Evolutionary conservation across 441 rosid species (phyloP), one percentile per base, ranked within the genome.

Genomic region (Omphalea diandra): DNA sequence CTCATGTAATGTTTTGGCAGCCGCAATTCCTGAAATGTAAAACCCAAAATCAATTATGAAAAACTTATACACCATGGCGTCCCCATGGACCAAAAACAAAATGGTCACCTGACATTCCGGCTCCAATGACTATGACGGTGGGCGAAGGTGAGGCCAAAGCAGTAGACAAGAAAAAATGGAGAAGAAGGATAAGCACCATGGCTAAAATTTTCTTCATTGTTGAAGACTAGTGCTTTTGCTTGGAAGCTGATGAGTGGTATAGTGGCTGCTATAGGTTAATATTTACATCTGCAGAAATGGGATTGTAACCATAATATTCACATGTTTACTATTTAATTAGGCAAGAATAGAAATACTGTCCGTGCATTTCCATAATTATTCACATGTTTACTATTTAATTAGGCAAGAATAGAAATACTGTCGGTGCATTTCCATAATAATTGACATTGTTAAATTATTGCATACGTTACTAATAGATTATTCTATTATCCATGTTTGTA

Each of bases 1-100:
- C 12, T 77, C 81, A 17, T 73, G 61, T 1, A 77, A 57, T 31
- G 75, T 77, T 38, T 77, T 73, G 11, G 81, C 70, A 36, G 77
- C 75, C 26, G 67, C 20, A 50, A 77, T 66, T 65, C 81, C 81
- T 77, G 73, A 18, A 24, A 70, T n/a, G 2, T 7, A 27, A n/a
- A 12, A 17, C 27, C 36, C 0, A n/a, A 20, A 3, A 8, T 35
- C 5, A 17, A 18, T 8, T 14, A n/a, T 14, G 11, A 20, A 0
- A 33, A 22, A 17, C 1, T 22, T 40, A 18, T 26, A 36, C 24
- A 33, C 14, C 22, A 52, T 14, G 5, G 1, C 12, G 49, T 33
- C 18, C 1, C 40, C 10, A 32, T 33, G 7, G 7, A 17, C 52
- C 22, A 18, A 11, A 17, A 17, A 47, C 5, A n/a, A 18, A 47